Conservation (phyloP, 2,329 filamentous ascomycete genomes). For the Erysiphe pulchra region DNA sequence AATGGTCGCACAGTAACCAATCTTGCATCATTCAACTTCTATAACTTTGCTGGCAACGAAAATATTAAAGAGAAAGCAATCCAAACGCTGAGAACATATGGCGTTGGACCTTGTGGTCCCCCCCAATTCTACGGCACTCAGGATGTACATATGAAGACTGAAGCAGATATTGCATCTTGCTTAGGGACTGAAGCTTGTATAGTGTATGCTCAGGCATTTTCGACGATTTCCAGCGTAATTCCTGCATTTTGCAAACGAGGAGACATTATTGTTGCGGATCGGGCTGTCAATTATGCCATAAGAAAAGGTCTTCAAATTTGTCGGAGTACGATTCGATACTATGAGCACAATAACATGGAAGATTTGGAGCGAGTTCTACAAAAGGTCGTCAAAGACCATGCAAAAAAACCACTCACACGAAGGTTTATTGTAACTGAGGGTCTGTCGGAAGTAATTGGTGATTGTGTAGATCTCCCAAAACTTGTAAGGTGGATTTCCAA, state of each 20-base stretch:
- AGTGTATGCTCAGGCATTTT: constrained; percentile 88
- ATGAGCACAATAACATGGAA: constrained; percentile 85
- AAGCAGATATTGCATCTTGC: constrained; percentile 77
- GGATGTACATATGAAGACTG: constrained; percentile 92
- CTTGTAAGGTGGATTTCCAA: constrained; percentile 32
- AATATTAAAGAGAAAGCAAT: constrained; percentile 86
- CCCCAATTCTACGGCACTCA: constrained; percentile 97
- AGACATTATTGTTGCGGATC: constrained; percentile 89
- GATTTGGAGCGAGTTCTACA: constrained; percentile 70
- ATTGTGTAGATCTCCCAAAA: constrained; percentile 60
- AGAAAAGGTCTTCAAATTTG: constrained; percentile 86
- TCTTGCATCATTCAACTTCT: constrained; percentile 88
- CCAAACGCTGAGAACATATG: constrained; percentile 78
- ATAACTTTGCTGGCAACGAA: constrained; percentile 88
- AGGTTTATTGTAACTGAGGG: constrained; percentile 93
- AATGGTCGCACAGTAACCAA: constrained; percentile 83
- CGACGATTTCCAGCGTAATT: constrained; percentile 89
- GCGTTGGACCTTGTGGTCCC: constrained; percentile 86
- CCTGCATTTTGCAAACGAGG: constrained; percentile 92
- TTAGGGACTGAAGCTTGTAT: constrained; percentile 75
- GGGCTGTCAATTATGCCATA: constrained; percentile 78
- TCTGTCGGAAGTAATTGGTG: constrained; percentile 73
- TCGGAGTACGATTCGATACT: constrained; percentile 78
- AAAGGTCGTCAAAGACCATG: constrained; percentile 69
- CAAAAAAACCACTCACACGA: constrained; percentile 57